Percentiles rank a stretch among this genome's conserved stretches.
Evolutionary conservation across 208 protist species (phyloP).

Genomic region (Leishmania tropica): DNA sequence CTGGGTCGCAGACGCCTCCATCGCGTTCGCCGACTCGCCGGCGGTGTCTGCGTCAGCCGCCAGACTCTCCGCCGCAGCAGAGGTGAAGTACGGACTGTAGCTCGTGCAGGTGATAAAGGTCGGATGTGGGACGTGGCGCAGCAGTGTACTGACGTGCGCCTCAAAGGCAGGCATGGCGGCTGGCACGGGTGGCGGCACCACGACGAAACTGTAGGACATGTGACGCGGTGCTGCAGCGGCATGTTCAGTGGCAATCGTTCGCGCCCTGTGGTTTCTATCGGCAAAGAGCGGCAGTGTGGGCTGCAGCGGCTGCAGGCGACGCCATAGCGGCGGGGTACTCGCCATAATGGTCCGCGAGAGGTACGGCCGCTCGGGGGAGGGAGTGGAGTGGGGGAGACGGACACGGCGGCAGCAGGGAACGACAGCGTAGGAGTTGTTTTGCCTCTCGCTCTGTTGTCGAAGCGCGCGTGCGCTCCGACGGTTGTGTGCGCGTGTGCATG

Average conservation of each 20-base stretch:
- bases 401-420: not conserved
- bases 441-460: not conserved
- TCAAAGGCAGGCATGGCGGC: constrained; percentile 31
- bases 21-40: no score
- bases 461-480: not conserved
- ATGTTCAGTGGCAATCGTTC: no score
- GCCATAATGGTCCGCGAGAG: not conserved
- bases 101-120: constrained; percentile 41
- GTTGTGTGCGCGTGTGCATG: no score
- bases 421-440: not conserved
- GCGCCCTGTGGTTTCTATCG: no score
- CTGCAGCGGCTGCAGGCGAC: constrained; percentile 20
- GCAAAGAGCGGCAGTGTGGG: constrained; percentile 14
- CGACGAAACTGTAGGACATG: constrained; percentile 41
- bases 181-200: constrained; percentile 47
- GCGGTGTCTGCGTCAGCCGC: not conserved
- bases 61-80: constrained; percentile 1
- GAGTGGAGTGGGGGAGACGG: not conserved
- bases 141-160: constrained; percentile 28
- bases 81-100: constrained; percentile 38
- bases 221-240: not conserved
- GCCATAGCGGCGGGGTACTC: constrained; percentile 13
- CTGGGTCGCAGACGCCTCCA: constrained; percentile 15
- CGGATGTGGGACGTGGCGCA: constrained; percentile 29
- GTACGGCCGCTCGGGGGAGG: not conserved